Evolutionary conservation across 73 alveolate genomes (phyloP), one percentile per base, ranked within the genome.

Genomic region (Stentor coeruleus): DNA sequence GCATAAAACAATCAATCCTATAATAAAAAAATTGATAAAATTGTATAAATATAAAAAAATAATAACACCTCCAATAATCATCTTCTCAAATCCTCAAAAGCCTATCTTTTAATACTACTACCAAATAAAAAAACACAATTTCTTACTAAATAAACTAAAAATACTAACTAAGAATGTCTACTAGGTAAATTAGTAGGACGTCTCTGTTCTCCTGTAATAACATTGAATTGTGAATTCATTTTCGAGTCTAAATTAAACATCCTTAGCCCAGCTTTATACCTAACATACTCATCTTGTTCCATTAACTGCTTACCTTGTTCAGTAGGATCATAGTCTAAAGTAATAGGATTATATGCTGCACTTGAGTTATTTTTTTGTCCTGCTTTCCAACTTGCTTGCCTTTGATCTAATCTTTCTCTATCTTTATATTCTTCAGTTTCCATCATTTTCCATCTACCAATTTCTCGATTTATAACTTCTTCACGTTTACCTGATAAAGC

Each of bases 361-460:
- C 97, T 97, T 55, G 94, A 93, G 28, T 92, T 89, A 88, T 92
- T 95, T 84, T 93, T 95, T 76, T 92, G 93, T 28, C 99, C 99
- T n/a, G 91, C 94, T 79, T 81, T 58, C 72, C 85, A 89, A 42
- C 85, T 87, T 76, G 94, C 97, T 76, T 92, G 90, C 82, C 91
- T 90, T 86, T 88, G 88, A 90, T 89, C 77, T 39, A 94, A 85
- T 77, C 93, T 89, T 55, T 90, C 85, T 82, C 92, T 89, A 30
- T 96, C 98, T 86, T 90, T 84, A 59, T 82, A 85, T 49, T 89
- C 89, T 82, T 92, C 98, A 73, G 92, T 91, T 82, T 97, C 99
- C 98, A 95, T 96, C 79, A 85, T 86, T 84, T 93, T 91, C 99
- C 99, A 96, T 74, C 98, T 86, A 81, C 88, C 58, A 49, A 94